A percentile compares a stretch with the other conserved stretches of the same genome.
phyloP scores from a whole-genome alignment of 2,329 filamentous ascomycete genomes.

The Pseudopyricularia javanii region DNA sequence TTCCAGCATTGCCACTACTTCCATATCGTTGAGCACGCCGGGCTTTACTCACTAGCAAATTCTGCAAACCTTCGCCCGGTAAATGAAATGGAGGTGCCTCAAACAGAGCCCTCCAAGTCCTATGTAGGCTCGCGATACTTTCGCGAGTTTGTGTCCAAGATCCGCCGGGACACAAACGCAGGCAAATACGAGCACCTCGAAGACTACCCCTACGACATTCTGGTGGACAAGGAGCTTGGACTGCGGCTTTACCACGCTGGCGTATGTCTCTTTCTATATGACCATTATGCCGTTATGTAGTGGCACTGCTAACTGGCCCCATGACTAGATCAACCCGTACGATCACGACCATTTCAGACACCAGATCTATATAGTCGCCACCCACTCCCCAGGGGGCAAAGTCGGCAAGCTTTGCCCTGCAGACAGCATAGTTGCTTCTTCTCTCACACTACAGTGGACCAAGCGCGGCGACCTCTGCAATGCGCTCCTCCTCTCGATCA shows the following conservation, averaged over 20 bases:
- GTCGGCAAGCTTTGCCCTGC: neutral
- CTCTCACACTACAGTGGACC: constrained; percentile 3
- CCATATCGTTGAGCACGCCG: neutral
- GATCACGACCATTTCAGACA: constrained; percentile 3
- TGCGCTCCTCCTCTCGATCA: constrained; percentile 3
- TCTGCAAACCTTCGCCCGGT: neutral
- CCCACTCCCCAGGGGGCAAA: neutral
- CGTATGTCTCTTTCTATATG: neutral
- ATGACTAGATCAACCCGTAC: constrained; percentile 1
- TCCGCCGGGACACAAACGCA: neutral
- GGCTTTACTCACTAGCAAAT: neutral
- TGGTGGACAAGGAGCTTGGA: neutral
- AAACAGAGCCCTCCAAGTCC: neutral
- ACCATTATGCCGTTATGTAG: neutral
- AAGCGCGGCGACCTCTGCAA: constrained; percentile 2
- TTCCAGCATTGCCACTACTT: neutral
- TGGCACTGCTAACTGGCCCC: neutral
- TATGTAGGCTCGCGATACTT: constrained; percentile 2
- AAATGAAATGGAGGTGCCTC: neutral
- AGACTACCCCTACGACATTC: constrained; percentile 4
- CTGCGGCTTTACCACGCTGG: constrained; percentile 1
- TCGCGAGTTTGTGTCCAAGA: constrained; percentile 1
- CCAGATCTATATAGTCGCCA: constrained; percentile 2
- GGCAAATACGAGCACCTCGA: constrained; percentile 3
- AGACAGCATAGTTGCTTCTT: neutral